Evolutionary conservation across 257 asterid species (phyloP).

Genomic region (Ballota nigra): DNA sequence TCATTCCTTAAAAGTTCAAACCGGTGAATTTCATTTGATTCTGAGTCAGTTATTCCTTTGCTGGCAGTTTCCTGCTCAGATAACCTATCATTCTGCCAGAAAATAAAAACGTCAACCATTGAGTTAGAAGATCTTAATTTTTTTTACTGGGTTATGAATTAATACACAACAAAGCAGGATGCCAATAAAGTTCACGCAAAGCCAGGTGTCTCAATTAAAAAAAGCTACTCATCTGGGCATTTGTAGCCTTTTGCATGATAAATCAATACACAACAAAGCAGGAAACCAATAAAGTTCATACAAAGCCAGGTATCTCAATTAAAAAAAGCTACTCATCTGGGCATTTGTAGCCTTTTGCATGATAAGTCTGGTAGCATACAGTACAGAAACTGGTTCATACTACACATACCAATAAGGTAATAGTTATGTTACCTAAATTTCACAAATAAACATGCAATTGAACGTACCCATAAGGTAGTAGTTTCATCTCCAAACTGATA

Average conservation of each 20-base stretch:
- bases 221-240: not conserved
- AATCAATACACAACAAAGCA: not conserved
- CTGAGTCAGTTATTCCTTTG: conserved; percentile 42
- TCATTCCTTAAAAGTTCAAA: conserved; percentile 77
- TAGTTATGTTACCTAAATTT: not conserved
- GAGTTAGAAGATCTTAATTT: not conserved
- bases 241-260: not conserved
- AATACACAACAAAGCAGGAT: not conserved
- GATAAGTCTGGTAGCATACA: not conserved
- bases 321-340: not conserved
- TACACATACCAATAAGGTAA: not conserved
- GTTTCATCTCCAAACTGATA: not conserved
- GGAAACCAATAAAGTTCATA: not conserved
- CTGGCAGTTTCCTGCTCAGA: conserved; percentile 40
- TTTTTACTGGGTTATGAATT: not conserved
- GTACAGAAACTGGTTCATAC: conserved; percentile 7
- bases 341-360: not conserved
- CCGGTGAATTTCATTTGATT: conserved; percentile 66
- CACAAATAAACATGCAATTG: conserved; percentile 4
- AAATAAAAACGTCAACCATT: conserved; percentile 6
- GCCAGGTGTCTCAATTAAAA: not conserved
- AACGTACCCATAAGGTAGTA: not conserved
- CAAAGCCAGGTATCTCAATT: conserved; percentile 8
- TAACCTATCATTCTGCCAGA: conserved; percentile 46
- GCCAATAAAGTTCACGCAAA: conserved; percentile 4